Base-by-base conservation (phyloP, 1,284 basidiomycete species). In the Cryptococcus sp. region DNA sequence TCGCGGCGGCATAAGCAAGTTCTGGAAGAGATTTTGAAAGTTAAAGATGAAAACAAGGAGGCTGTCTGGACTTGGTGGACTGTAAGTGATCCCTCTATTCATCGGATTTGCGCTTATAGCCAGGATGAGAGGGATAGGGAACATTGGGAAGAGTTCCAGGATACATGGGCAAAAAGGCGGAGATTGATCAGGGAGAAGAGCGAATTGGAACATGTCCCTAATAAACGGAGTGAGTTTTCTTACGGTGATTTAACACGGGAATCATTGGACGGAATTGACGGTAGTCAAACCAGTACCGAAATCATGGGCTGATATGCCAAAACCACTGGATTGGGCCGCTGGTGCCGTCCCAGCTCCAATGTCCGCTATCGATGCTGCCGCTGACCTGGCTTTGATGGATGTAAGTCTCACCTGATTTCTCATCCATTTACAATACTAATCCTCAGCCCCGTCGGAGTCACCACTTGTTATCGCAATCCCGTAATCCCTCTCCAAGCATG, bases 141-240 rank as follows among this genome's bases (percentile, higher is more conserved):
- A 45, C 72, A 79, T 21, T 74, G 73, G 60, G 70, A 73, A 13
- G 76, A 78, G 65, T 77, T 79, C 60, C 76, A 79, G 53, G 73
- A 78, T 37, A 75, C 77, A 18, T 77, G 76, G 61, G 69, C 77
- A 46, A 80, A 81, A 60, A 67, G 78, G 39, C 63, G 80, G 16
- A 64, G 74, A 36, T 59, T 80, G 16, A 78, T 79, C 18, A 73
- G 78, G 28, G 80, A 81, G 66, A 80, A 80, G 73, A 76, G 78
- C 13, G 69, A 74, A 46, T 69, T 80, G 22, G 79, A 81, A 50
- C 73, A 73, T 14, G 75, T 76, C 10, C 32, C 32, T 34, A 34
- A 34, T 4, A 70, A 75, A 45, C 74, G 76, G 7, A 60, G 72
- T 74, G 55, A 57, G 72, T 55, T 5, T n/a, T 25, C 19, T 22